Conservation (phyloP, 2,329 filamentous ascomycete species). For the Stemphylium beticola region DNA sequence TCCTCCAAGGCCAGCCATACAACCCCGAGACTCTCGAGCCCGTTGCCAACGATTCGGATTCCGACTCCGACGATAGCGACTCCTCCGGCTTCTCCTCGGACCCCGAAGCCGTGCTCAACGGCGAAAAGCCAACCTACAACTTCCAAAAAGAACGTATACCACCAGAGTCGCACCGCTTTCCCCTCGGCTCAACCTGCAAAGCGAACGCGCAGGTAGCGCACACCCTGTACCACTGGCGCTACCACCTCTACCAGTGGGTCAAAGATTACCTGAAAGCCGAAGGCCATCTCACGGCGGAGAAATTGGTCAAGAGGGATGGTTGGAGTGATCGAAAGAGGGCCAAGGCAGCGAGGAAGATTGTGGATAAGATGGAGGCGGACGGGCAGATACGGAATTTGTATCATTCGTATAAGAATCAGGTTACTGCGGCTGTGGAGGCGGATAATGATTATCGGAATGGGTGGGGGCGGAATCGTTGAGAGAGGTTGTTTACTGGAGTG, state of each 20-base stretch:
- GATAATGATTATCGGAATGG: conserved; percentile 24
- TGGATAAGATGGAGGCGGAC: conserved; percentile 66
- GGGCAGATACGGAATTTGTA: conserved; percentile 69
- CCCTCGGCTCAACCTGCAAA: conserved; percentile 57
- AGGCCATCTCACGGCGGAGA: conserved; percentile 63
- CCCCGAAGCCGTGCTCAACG: conserved; percentile 25
- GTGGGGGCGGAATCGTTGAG: conserved; percentile 5
- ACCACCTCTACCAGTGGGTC: conserved; percentile 74
- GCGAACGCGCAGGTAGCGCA: conserved; percentile 73
- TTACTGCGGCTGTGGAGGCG: conserved; percentile 49
- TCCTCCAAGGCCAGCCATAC: conserved; percentile 71
- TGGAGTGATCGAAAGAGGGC: conserved; percentile 66
- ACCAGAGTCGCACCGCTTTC: conserved; percentile 36
- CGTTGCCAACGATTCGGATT: conserved; percentile 54
- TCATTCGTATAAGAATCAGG: conserved; percentile 67
- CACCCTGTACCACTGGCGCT: conserved; percentile 76
- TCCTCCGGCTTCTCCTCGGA: conserved; percentile 27
- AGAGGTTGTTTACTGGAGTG: no score
- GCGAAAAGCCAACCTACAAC: conserved; percentile 35
- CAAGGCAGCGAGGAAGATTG: conserved; percentile 67
- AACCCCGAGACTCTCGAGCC: conserved; percentile 69
- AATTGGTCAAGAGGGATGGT: conserved; percentile 66
- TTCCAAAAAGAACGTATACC: conserved; percentile 36
- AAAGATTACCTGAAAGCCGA: conserved; percentile 65
- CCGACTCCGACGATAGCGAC: conserved; percentile 18